Conservation (phyloP, 805 yeast genomes). For the Sungouiella thailandica region DNA sequence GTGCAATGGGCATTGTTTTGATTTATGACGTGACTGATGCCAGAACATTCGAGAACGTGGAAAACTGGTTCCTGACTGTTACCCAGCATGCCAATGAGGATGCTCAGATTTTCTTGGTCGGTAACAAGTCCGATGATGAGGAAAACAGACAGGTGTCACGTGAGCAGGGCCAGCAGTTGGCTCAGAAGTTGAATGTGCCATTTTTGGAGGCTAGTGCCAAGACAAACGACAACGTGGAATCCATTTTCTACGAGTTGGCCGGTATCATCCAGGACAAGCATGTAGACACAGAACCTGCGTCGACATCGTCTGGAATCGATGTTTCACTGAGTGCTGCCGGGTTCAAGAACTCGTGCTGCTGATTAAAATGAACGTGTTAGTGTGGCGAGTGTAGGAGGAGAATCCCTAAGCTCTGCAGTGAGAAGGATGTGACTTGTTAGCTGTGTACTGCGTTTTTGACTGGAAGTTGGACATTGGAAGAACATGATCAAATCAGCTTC, state of each 20-base stretch:
- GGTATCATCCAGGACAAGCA: constrained; percentile 79
- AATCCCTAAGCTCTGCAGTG: too few species aligned
- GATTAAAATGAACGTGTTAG: too few species aligned
- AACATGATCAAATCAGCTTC: background rate
- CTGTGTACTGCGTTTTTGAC: too few species aligned
- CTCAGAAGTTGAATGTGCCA: constrained; percentile 80
- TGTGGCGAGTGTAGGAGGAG: too few species aligned
- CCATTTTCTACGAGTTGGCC: constrained; percentile 86
- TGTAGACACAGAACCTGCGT: constrained; percentile 35
- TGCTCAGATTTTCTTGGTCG: constrained; percentile 90
- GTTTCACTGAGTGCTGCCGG: constrained; percentile 28
- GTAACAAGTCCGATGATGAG: constrained; percentile 91
- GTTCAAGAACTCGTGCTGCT: constrained; percentile 38
- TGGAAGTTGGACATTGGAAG: too few species aligned
- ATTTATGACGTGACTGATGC: constrained; percentile 86
- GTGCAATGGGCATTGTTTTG: constrained; percentile 82
- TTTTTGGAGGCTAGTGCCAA: constrained; percentile 97
- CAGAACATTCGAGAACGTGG: constrained; percentile 86
- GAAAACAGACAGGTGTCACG: constrained; percentile 80
- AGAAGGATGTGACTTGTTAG: too few species aligned
- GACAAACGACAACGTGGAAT: constrained; percentile 86
- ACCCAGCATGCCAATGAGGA: constrained; percentile 96
- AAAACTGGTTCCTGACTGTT: constrained; percentile 93
- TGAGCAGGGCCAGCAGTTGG: constrained; percentile 88
- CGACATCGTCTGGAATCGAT: constrained; percentile 30